Percentiles rank a stretch among this genome's conserved stretches.
phyloP scores from a whole-genome alignment of 495 filamentous ascomycete species.

The Penicillium crystallinum region DNA sequence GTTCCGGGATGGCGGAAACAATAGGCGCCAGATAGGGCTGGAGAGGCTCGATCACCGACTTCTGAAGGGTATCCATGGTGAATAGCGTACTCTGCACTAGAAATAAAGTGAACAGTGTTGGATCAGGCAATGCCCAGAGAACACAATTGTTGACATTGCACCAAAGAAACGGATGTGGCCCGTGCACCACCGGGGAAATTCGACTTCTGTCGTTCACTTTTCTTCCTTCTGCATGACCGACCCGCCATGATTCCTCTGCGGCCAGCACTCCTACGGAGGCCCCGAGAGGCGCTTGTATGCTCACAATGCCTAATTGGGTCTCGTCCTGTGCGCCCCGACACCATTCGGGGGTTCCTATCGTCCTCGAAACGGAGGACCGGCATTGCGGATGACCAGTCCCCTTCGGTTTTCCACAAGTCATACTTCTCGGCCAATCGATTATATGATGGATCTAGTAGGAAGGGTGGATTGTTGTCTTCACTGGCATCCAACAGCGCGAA shows the following conservation, averaged over 20 bases:
- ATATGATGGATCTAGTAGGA: slow-evolving; percentile 13
- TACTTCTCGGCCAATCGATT: slow-evolving; percentile 40
- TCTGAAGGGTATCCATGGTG: slow-evolving; percentile 40
- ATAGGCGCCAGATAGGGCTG: slow-evolving; percentile 66
- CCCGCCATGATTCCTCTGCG: slow-evolving; percentile 42
- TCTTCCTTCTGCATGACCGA: slow-evolving; percentile 13
- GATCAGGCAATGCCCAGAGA: background rate
- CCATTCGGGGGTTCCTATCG: slow-evolving; percentile 30
- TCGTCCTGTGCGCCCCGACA: slow-evolving; percentile 10
- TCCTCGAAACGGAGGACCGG: slow-evolving; percentile 29
- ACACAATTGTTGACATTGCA: slow-evolving; percentile 20
- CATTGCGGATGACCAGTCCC: slow-evolving; percentile 23
- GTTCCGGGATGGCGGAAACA: slow-evolving; percentile 71
- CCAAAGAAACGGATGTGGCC: slow-evolving; percentile 30
- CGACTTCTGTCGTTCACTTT: slow-evolving; percentile 21
- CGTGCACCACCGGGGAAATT: slow-evolving; percentile 33
- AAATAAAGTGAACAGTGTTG: background rate
- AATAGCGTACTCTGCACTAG: background rate
- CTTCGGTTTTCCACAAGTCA: slow-evolving; percentile 30
- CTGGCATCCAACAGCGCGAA: slow-evolving; percentile 21
- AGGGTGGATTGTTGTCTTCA: slow-evolving; percentile 28
- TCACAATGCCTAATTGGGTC: slow-evolving; percentile 30
- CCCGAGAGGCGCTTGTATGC: slow-evolving; percentile 31
- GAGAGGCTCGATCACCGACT: slow-evolving; percentile 56
- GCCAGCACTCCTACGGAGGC: slow-evolving; percentile 33